Conservation (phyloP, 345 rosid genomes). For the Linum lewisii region DNA sequence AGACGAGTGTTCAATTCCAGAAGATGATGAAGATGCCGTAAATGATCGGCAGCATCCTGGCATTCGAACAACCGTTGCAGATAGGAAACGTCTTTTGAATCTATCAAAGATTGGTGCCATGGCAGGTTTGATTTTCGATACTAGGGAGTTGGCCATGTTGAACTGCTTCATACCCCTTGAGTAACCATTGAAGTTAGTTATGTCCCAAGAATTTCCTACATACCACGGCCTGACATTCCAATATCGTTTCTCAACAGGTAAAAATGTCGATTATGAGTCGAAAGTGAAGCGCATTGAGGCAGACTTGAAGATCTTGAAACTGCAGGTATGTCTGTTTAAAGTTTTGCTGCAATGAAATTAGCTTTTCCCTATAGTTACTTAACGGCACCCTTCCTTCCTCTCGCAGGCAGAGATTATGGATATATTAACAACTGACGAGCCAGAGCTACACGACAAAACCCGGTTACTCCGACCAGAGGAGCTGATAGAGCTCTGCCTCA, state of each 20-base stretch:
- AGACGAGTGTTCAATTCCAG: slow-evolving; percentile 30
- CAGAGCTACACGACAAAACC: slow-evolving; percentile 24
- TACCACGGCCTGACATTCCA: neutral
- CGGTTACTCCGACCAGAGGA: slow-evolving; percentile 59
- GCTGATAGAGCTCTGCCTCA: slow-evolving; percentile 60
- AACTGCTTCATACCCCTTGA: neutral
- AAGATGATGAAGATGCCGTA: slow-evolving; percentile 39
- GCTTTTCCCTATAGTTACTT: too few relatives aligned
- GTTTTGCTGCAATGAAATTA: too few relatives aligned
- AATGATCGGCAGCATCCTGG: slow-evolving; percentile 19
- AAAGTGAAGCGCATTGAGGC: slow-evolving; percentile 72
- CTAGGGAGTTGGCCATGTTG: too few relatives aligned
- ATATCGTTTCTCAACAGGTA: slow-evolving; percentile 18
- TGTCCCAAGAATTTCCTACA: too few relatives aligned
- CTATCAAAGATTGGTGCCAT: slow-evolving; percentile 79
- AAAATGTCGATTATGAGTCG: slow-evolving; percentile 35
- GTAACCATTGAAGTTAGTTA: neutral
- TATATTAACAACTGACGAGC: slow-evolving; percentile 30
- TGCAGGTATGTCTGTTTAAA: slow-evolving; percentile 48
- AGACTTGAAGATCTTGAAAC: slow-evolving; percentile 70
- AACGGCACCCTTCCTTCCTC: neutral
- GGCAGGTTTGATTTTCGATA: slow-evolving; percentile 41
- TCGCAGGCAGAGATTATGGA: slow-evolving; percentile 61
- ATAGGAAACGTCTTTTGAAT: slow-evolving; percentile 67
- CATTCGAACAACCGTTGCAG: slow-evolving; percentile 38